Percentiles rank a stretch among this genome's conserved stretches.
Evolutionary conservation across 2,329 filamentous ascomycete genomes (phyloP).

Genomic region (Colletotrichum tofieldiae): DNA sequence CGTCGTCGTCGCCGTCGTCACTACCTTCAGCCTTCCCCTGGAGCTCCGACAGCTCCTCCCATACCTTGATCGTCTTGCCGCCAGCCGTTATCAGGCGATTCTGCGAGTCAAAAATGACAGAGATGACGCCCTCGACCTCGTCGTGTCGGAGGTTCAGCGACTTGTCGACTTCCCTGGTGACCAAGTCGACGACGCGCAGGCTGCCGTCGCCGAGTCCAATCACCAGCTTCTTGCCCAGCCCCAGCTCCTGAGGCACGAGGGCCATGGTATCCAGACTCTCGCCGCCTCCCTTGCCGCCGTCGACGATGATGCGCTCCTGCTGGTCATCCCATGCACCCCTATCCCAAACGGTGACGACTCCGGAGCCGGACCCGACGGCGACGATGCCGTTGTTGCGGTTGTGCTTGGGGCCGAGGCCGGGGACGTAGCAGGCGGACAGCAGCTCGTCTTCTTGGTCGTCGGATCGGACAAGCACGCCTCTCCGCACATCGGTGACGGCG

Average conservation of each 20-base stretch:
- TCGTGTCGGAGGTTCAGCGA: constrained; percentile 79
- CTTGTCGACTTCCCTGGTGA: constrained; percentile 78
- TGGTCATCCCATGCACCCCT: constrained; percentile 96
- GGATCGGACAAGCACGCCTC: constrained; percentile 88
- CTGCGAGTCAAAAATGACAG: constrained; percentile 85
- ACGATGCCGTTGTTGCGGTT: constrained; percentile 80
- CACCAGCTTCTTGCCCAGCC: constrained; percentile 80
- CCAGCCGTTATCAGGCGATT: constrained; percentile 93
- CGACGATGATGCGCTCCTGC: constrained; percentile 88
- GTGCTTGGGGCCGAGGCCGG: constrained; percentile 79
- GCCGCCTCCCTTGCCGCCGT: constrained; percentile 73
- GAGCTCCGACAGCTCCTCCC: constrained; percentile 82
- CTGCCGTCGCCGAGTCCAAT: constrained; percentile 87
- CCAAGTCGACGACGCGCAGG: constrained; percentile 83
- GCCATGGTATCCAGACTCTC: constrained; percentile 88
- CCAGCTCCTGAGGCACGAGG: constrained; percentile 79
- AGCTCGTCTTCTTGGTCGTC: constrained; percentile 97
- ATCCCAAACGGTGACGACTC: constrained; percentile 94
- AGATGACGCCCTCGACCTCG: constrained; percentile 88
- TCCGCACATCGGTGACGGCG: constrained; percentile 88
- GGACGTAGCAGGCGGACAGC: constrained; percentile 84
- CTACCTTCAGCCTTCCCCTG: constrained; percentile 67
- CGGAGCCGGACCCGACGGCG: constrained; percentile 82
- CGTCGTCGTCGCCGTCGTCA: constrained; percentile 53
- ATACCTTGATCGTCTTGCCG: constrained; percentile 89